A percentile compares a stretch with the other conserved stretches of the same genome.
Conservation (phyloP, 129 eudicot species). For the Solidago caesia region DNA sequence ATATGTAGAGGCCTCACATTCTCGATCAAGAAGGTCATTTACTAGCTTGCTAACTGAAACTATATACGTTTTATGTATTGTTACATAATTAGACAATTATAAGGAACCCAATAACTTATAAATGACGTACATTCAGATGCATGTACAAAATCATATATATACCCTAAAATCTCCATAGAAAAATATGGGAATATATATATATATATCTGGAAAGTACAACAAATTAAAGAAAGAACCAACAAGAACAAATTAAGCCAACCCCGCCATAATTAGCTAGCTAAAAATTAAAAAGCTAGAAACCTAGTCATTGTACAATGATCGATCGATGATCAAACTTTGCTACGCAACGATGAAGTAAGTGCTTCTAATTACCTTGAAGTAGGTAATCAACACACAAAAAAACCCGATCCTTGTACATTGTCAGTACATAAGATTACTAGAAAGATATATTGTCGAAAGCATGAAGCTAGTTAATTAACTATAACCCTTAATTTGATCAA, state of each 20-base stretch:
- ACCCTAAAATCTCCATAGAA: conserved; percentile 32
- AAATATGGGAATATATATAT: conserved; percentile 25
- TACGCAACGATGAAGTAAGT: conserved; percentile 25
- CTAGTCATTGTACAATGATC: conserved; percentile 40
- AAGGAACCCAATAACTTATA: not conserved
- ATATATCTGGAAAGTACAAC: conserved; percentile 32
- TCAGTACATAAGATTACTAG: conserved; percentile 39
- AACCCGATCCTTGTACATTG: conserved; percentile 39
- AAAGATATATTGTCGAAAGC: conserved; percentile 28
- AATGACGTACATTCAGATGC: conserved; percentile 9
- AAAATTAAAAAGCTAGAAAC: not conserved
- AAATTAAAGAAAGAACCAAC: conserved; percentile 41
- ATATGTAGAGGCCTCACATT: not conserved
- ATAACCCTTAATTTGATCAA: conserved; percentile 4
- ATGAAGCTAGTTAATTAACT: conserved; percentile 28
- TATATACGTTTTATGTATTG: not conserved
- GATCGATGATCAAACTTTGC: conserved; percentile 39
- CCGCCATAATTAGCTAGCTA: conserved; percentile 28
- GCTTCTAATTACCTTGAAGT: conserved; percentile 20
- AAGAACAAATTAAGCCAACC: conserved; percentile 25
- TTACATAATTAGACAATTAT: not conserved
- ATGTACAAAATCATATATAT: conserved; percentile 28
- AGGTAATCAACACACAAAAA: conserved; percentile 27
- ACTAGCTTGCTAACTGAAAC: not conserved
- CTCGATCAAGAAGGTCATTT: no score